Evolutionary conservation across 768 basidiomycete genomes (phyloP).

Genomic region (Mycena olivaceomarginata): DNA sequence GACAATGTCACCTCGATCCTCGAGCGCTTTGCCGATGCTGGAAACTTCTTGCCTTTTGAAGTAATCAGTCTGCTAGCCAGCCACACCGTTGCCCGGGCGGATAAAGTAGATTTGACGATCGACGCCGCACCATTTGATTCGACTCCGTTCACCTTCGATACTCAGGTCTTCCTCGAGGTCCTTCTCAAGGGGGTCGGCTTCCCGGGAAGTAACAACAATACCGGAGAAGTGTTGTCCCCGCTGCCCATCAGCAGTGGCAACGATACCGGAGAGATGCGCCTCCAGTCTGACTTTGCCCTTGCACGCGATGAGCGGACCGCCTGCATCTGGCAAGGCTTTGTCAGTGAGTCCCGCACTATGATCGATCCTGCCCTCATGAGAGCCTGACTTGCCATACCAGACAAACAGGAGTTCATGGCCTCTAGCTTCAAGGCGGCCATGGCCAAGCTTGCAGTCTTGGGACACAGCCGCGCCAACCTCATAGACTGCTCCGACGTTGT

Average conservation of each 20-base stretch:
- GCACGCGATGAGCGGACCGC: constrained; percentile 47
- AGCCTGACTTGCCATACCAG: neutral
- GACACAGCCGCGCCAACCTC: neutral
- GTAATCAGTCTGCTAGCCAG: constrained; percentile 50
- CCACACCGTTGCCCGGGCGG: constrained; percentile 36
- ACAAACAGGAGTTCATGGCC: constrained; percentile 13
- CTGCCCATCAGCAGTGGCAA: constrained; percentile 43
- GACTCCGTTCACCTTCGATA: constrained; percentile 57
- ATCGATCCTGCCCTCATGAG: neutral
- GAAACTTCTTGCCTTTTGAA: constrained; percentile 48
- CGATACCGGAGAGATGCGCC: constrained; percentile 59
- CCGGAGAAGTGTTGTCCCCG: constrained; percentile 58
- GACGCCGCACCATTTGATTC: constrained; percentile 60
- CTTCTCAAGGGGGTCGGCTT: constrained; percentile 48
- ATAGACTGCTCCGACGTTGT: constrained; percentile 32
- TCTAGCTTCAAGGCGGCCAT: constrained; percentile 23
- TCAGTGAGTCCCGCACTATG: constrained; percentile 14
- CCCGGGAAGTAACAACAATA: constrained; percentile 44
- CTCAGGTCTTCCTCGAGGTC: constrained; percentile 61
- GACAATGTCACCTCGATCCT: no score
- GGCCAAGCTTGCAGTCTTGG: constrained; percentile 23
- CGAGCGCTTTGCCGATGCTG: no score
- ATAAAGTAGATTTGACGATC: constrained; percentile 48
- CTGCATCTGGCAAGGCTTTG: constrained; percentile 47
- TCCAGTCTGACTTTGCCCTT: constrained; percentile 59